Percentiles rank a stretch among this genome's conserved stretches.
These are phyloP conservation scores for Actinomortierella ambigua DNA, from an alignment of 371 early-diverging fungal species.

Conservation along the genomic window DNA sequence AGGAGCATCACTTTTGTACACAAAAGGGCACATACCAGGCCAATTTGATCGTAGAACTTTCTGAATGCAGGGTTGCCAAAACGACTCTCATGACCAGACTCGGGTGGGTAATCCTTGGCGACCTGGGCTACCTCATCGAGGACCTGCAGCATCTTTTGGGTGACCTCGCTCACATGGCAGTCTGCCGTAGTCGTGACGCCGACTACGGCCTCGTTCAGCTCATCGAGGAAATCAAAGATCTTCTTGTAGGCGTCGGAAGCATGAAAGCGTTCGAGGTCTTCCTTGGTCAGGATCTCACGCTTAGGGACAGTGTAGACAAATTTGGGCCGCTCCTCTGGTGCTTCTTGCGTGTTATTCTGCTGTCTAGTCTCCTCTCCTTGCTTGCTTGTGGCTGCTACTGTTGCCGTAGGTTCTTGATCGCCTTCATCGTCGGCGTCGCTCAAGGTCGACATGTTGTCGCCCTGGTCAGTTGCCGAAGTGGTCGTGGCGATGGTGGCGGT, in stretches of 20 bases:
- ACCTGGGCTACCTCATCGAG: slow-evolving; percentile 67
- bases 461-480: no score
- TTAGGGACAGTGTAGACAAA: slow-evolving; percentile 50
- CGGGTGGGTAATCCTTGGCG: slow-evolving; percentile 76
- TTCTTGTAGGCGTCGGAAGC: slow-evolving; percentile 67
- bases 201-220: slow-evolving; percentile 73
- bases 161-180: slow-evolving; percentile 53
- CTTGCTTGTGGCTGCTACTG: no score
- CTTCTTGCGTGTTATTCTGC: no score
- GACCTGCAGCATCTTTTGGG: slow-evolving; percentile 55
- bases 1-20: neutral
- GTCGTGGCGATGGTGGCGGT: no score
- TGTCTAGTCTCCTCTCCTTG: no score
- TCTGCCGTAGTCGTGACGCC: slow-evolving; percentile 63
- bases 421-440: no score
- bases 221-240: slow-evolving; percentile 70
- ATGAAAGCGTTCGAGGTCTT: slow-evolving; percentile 82
- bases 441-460: no score
- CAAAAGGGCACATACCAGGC: slow-evolving; percentile 51
- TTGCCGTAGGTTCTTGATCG: no score
- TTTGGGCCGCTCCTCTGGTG: neutral
- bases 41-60: slow-evolving; percentile 74
- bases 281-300: slow-evolving; percentile 82
- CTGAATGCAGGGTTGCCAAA: slow-evolving; percentile 95
- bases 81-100: slow-evolving; percentile 76